Conservation (phyloP, 1,284 basidiomycete species). For the Ceratobasidium papillatum region DNA sequence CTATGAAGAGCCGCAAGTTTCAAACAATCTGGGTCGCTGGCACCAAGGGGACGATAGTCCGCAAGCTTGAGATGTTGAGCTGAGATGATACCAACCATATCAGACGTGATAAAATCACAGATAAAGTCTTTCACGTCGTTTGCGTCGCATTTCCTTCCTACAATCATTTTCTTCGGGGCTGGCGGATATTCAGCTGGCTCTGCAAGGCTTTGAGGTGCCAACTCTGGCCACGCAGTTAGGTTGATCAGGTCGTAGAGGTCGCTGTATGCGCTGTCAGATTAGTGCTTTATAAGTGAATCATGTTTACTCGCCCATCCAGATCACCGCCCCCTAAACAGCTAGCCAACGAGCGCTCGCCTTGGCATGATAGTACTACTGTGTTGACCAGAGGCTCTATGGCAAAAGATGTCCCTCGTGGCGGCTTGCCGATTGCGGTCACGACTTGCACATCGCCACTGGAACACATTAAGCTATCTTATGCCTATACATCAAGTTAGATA, state of each 20-base stretch:
- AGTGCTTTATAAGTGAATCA: conserved; percentile 1
- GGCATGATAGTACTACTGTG: conserved; percentile 75
- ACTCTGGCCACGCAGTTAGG: conserved; percentile 55
- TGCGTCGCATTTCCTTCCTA: conserved; percentile 65
- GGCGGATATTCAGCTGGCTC: conserved; percentile 64
- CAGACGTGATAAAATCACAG: conserved; percentile 72
- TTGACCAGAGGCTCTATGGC: conserved; percentile 60
- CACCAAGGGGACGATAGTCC: conserved; percentile 65
- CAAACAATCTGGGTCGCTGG: conserved; percentile 68
- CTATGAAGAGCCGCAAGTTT: conserved; percentile 69
- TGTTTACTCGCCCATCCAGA: conserved; percentile 67
- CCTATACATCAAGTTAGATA: background rate
- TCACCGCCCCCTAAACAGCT: conserved; percentile 77
- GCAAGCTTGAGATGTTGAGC: conserved; percentile 72
- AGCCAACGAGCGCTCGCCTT: conserved; percentile 67
- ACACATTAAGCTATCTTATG: conserved; percentile 11
- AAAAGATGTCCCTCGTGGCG: conserved; percentile 49
- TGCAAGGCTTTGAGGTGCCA: conserved; percentile 61
- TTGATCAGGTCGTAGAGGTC: conserved; percentile 51
- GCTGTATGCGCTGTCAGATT: conserved; percentile 36
- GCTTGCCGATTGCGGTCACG: conserved; percentile 74
- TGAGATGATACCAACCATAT: conserved; percentile 66
- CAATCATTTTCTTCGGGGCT: conserved; percentile 59
- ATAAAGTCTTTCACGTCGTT: conserved; percentile 77
- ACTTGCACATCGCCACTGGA: conserved; percentile 63